These are phyloP conservation scores for Vaccinium vitisidaea DNA, from an alignment of 148 eudicot genomes.

Conservation along the genomic window DNA sequence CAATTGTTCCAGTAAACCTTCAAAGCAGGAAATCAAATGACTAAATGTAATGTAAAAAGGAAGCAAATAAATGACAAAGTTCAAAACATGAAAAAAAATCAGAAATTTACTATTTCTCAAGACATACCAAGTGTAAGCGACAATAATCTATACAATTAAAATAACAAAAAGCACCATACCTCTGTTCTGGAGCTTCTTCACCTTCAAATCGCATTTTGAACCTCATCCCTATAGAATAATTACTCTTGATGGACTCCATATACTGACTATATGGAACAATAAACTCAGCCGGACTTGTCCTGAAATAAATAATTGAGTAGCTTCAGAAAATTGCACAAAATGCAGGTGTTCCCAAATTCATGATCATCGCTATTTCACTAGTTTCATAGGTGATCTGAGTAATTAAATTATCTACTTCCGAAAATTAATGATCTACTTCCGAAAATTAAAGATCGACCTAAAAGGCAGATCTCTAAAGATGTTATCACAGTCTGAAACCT, in stretches of 20 bases:
- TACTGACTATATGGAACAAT: constrained; percentile 88
- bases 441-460: background rate
- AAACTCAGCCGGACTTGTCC: constrained; percentile 97
- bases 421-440: background rate
- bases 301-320: constrained; percentile 25
- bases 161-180: constrained; percentile 39
- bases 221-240: constrained; percentile 88
- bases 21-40: constrained; percentile 8
- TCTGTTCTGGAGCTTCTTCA: constrained; percentile 98
- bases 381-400: background rate
- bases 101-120: background rate
- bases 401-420: background rate
- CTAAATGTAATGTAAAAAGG: background rate
- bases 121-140: background rate
- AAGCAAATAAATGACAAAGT: background rate
- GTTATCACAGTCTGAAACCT: background rate
- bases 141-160: no score
- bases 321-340: background rate
- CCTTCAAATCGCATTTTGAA: constrained; percentile 99
- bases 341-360: background rate
- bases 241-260: constrained; percentile 70
- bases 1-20: constrained; percentile 97
- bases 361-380: background rate
- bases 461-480: background rate
- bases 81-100: background rate